Evolutionary conservation across 2,329 filamentous ascomycete genomes (phyloP), one percentile per base, ranked within the genome.

Genomic region (Pyrenochaeta sp.): DNA sequence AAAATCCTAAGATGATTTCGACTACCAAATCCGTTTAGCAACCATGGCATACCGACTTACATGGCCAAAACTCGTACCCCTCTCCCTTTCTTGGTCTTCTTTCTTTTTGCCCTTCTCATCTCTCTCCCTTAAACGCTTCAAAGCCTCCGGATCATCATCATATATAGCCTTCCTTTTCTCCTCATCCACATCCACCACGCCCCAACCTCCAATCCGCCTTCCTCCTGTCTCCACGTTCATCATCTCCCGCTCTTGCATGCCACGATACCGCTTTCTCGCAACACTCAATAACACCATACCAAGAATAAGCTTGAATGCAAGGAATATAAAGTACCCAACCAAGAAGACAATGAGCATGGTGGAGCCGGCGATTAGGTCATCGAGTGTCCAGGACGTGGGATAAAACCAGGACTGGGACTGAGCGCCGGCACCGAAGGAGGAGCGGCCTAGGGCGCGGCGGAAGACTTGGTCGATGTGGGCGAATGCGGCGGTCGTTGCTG

Each of bases 1-100:
- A 22, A 34, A 34, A 3, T 10, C n/a, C 27, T 2, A 9, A 30
- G 5, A 32, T 10, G 15, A 19, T 2, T 22, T 22, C 70, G 36
- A 39, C 36, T 79, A 98, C 95, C 95, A 99, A 69, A 99, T 99
- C 74, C 95, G 86, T 84, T 97, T 98, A 0, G 92, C 92, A 68
- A 93, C 90, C 95, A 98, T 97, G 74, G 93, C 92, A 80, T 97
- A 99, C 69, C 95, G 85, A 67, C 84, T 87, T 62, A 88, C 92
- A 74, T 80, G 87, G 71, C 84, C 90, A 78, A 87, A 87, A 74
- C 86, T 87, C 51, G 86, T 84, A 54, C 77, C 75, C 60, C 72
- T 53, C 49, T 84, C 84, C 51, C 80, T 80, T 36, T 83, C 79
- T 58, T 76, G 79, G 25, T 83, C 84, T 65, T 85, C 88, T 63